Base-by-base conservation (phyloP, 352 stramenopile species). In the Globisporangium mamillatum region DNA sequence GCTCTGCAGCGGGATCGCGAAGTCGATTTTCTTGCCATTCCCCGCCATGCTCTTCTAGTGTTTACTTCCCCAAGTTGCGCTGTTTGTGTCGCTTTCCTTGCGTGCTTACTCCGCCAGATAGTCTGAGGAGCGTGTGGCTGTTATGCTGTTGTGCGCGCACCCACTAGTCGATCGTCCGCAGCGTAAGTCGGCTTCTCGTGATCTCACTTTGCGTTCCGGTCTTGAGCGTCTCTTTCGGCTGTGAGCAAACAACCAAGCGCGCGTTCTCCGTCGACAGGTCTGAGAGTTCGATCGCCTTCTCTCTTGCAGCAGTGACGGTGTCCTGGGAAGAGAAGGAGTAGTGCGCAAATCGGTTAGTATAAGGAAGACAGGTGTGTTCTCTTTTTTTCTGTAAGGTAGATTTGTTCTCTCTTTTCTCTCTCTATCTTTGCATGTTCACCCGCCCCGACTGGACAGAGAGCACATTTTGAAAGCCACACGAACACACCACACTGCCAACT, bases 1-100 rank as follows among this genome's bases (percentile, higher is more conserved):
- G 72, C 80, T 88, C 64, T 82, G 74, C 56, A 88, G 64, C 32
- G 79, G 76, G 50, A 90, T 84, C 46, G 55, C 62, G 59, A 73
- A 72, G 32, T 68, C 67, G 46, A 72, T 63, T 38, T 58, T 63
- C 29, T 50, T 63, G n/a, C 56, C 56, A 32, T 62, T 62, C 29
- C n/a, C 41, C 41, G 60, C 67, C 67, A 72, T 72, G 14, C 18
- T 62, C n/a, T 8, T 55, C 7, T 44, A n/a, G 32, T 60, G 10
- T 38, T 32, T 56, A 32, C 25, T 8, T 60, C 52, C 20, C 58
- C 58, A 32, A 36, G 1, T 24, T 41, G 7, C n/a, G 14, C 55
- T 44, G 10, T n/a, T 61, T 61, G 24, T 22, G 54, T 34, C 54
- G 3, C 29, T 24, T 22, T 8, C 29, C 52, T 22, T 8, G 18